Conservation (phyloP, 2,329 filamentous ascomycete genomes). For the Grosmannia clavigera region DNA sequence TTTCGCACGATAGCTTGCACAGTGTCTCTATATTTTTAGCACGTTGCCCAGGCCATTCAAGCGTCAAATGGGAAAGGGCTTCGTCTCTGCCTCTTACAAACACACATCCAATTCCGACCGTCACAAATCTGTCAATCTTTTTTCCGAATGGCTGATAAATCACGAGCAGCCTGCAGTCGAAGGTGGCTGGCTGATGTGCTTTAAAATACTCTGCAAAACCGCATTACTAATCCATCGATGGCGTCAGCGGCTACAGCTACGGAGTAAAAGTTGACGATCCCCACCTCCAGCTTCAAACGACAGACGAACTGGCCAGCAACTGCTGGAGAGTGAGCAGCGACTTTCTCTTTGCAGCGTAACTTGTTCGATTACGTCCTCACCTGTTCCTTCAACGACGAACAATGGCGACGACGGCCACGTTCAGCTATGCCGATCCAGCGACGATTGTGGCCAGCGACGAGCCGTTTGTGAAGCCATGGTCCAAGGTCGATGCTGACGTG, state of each 20-base stretch:
- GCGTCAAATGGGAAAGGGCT: no score
- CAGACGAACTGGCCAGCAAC: background rate
- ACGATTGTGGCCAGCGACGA: slow-evolving; percentile 24
- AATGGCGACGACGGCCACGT: slow-evolving; percentile 21
- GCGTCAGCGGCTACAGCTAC: background rate
- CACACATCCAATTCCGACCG: no score
- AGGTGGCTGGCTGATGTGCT: no score
- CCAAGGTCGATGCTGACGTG: slow-evolving; percentile 49
- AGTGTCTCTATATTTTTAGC: no score
- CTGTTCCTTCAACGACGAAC: background rate
- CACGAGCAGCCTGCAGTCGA: background rate
- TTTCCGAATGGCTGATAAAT: background rate
- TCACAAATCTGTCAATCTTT: no score
- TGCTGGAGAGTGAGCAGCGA: background rate
- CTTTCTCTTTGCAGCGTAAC: background rate
- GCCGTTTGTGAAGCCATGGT: slow-evolving; percentile 41
- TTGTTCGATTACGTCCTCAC: background rate
- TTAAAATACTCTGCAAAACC: background rate
- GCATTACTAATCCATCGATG: background rate
- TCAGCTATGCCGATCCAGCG: slow-evolving; percentile 48
- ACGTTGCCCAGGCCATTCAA: no score
- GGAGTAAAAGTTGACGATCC: background rate
- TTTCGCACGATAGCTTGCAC: no score
- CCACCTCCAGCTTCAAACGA: background rate
- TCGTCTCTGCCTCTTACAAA: no score